A percentile compares a stretch with the other conserved stretches of the same genome.
phyloP scores from a whole-genome alignment of 208 protist species.

The Paratrypanosoma confusum region DNA sequence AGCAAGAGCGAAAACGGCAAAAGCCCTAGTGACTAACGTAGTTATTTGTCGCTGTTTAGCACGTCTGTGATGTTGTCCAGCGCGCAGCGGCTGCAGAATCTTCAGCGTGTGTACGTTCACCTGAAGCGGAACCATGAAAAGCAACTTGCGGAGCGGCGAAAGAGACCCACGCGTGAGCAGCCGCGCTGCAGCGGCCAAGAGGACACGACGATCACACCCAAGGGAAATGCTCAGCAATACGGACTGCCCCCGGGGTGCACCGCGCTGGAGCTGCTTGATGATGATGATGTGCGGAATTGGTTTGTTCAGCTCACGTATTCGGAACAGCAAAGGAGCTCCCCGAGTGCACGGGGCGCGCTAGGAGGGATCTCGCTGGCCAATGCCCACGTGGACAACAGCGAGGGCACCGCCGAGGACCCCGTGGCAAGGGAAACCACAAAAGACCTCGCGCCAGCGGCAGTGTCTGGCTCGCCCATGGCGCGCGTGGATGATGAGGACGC shows the following conservation, averaged over 20 bases:
- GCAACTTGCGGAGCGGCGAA: not conserved
- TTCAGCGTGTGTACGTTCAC: slow-evolving; percentile 43
- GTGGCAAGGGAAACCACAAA: not conserved
- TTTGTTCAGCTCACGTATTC: slow-evolving; percentile 64
- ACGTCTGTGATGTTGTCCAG: too few species aligned
- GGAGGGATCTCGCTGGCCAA: too few species aligned
- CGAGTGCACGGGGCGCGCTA: not conserved
- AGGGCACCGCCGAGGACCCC: not conserved
- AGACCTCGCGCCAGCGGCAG: not conserved
- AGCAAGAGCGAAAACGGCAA: too few species aligned
- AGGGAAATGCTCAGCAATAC: slow-evolving; percentile 1
- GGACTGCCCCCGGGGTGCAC: slow-evolving; percentile 15
- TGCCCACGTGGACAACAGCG: not conserved
- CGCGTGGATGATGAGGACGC: too few species aligned
- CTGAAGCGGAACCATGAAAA: slow-evolving; percentile 29
- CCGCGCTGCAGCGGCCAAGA: too few species aligned
- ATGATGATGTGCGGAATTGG: slow-evolving; percentile 69
- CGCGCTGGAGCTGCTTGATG: slow-evolving; percentile 42
- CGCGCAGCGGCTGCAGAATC: too few species aligned
- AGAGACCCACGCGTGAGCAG: not conserved
- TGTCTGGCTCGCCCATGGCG: too few species aligned
- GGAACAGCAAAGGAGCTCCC: slow-evolving; percentile 41
- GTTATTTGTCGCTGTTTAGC: too few species aligned
- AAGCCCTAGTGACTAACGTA: too few species aligned
- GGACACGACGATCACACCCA: too few species aligned